Percentiles rank a stretch among this genome's conserved stretches.
These are phyloP conservation scores for Vitis hybrid DNA, from an alignment of 177 flowering plant genomes.

Conservation along the genomic window DNA sequence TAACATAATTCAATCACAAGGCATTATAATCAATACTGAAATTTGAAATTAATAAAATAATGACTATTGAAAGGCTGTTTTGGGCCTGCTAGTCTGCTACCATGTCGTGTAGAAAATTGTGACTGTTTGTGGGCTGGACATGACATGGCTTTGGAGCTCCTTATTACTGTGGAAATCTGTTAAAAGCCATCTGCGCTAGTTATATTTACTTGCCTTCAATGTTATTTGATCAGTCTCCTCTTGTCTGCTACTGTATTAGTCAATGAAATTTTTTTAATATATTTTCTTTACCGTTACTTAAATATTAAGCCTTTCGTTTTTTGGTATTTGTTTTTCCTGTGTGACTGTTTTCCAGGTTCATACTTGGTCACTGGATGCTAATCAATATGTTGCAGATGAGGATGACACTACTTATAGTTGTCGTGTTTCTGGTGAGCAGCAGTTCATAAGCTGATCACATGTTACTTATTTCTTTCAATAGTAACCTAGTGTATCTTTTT, in stretches of 20 bases:
- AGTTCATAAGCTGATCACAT: not conserved
- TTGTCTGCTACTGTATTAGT: not conserved
- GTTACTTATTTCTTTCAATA: not conserved
- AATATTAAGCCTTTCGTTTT: not conserved
- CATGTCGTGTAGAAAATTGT: not conserved
- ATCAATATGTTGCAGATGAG: conserved; percentile 93
- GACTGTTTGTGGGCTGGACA: not conserved
- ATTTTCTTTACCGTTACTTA: not conserved
- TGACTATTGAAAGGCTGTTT: not conserved
- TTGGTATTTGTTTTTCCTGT: not conserved
- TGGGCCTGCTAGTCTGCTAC: not conserved
- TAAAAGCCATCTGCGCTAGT: too few species aligned
- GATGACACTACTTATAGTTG: conserved; percentile 83
- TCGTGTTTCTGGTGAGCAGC: conserved; percentile 84
- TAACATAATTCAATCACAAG: not conserved
- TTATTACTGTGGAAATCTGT: too few species aligned
- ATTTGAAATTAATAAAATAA: not conserved
- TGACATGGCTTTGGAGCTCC: not conserved
- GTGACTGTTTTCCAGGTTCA: conserved; percentile 45
- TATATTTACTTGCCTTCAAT: not conserved
- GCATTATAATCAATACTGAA: not conserved
- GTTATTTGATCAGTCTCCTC: not conserved
- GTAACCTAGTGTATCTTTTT: too few species aligned
- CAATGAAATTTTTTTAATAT: not conserved
- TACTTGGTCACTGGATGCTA: conserved; percentile 86